Conservation (phyloP, 768 basidiomycete species). For the Jaapia argillacea region DNA sequence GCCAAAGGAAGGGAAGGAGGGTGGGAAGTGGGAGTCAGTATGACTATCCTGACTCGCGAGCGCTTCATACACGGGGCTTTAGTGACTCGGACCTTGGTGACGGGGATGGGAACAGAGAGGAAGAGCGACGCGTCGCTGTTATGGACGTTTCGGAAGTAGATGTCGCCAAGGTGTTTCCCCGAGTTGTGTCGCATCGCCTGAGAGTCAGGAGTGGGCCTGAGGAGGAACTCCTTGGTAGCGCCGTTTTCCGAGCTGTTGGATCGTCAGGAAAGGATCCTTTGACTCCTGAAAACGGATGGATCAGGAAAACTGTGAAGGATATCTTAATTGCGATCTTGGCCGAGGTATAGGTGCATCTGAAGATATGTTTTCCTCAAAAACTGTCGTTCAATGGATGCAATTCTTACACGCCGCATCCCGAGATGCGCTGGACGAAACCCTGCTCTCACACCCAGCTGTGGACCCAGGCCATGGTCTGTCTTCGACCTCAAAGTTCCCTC, state of each 20-base stretch:
- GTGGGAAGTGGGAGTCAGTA: not conserved
- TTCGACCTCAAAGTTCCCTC: no score
- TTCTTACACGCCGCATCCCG: no score
- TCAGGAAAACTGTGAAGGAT: conserved; percentile 49
- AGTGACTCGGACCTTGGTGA: not conserved
- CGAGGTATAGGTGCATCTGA: conserved; percentile 35
- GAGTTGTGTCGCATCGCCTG: conserved; percentile 67
- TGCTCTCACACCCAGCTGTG: no score
- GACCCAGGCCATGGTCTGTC: no score
- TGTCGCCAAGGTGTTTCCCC: conserved; percentile 61
- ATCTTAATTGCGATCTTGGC: conserved; percentile 49
- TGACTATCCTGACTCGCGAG: not conserved
- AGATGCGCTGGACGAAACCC: no score
- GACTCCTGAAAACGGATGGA: conserved; percentile 21
- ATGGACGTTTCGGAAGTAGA: conserved; percentile 68
- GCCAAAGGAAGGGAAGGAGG: no score
- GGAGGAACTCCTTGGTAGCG: conserved; percentile 60
- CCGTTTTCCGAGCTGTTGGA: conserved; percentile 42
- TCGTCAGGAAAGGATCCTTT: no score
- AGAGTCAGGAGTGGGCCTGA: conserved; percentile 59
- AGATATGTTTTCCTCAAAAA: no score
- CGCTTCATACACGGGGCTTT: not conserved
- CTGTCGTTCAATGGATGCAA: no score
- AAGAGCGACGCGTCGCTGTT: conserved; percentile 4
- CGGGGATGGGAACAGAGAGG: not conserved